These are phyloP conservation scores for Leishmania tarentolae DNA, from an alignment of 208 protist species.

Conservation along the genomic window DNA sequence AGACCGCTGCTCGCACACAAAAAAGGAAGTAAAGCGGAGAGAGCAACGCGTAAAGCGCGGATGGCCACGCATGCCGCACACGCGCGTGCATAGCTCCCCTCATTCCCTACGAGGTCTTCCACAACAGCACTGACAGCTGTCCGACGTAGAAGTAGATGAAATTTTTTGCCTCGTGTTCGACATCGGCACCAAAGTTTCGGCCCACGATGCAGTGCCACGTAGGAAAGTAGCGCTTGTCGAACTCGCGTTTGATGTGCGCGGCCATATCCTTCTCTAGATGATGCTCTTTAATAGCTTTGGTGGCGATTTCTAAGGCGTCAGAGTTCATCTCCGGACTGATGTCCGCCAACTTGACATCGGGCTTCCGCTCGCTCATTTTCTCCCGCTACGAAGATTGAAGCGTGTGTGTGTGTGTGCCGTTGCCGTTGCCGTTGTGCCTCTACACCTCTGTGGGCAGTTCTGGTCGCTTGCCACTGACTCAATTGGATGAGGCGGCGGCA, in stretches of 20 bases:
- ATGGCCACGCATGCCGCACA: background rate
- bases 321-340: conserved; percentile 97
- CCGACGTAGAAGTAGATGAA: conserved; percentile 99
- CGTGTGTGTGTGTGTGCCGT: conserved; percentile 1
- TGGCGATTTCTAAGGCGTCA: conserved; percentile 97
- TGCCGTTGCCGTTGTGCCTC: background rate
- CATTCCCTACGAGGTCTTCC: conserved; percentile 71
- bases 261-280: conserved; percentile 99
- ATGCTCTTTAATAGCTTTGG: conserved; percentile 98
- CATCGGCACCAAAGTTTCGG: conserved; percentile 99
- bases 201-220: conserved; percentile 99
- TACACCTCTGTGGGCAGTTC: background rate
- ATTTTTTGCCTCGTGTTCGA: conserved; percentile 99
- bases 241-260: conserved; percentile 99
- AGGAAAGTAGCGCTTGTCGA: conserved; percentile 98
- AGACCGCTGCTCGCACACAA: background rate
- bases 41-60: background rate
- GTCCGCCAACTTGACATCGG: conserved; percentile 94
- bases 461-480: background rate
- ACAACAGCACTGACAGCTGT: conserved; percentile 99
- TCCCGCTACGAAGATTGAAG: background rate
- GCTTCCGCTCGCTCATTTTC: conserved; percentile 82
- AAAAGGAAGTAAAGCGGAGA: background rate
- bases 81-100: background rate
- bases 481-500: background rate